phyloP scores from a whole-genome alignment of 495 filamentous ascomycete genomes.

The Hapsidospora chrysogenum region DNA sequence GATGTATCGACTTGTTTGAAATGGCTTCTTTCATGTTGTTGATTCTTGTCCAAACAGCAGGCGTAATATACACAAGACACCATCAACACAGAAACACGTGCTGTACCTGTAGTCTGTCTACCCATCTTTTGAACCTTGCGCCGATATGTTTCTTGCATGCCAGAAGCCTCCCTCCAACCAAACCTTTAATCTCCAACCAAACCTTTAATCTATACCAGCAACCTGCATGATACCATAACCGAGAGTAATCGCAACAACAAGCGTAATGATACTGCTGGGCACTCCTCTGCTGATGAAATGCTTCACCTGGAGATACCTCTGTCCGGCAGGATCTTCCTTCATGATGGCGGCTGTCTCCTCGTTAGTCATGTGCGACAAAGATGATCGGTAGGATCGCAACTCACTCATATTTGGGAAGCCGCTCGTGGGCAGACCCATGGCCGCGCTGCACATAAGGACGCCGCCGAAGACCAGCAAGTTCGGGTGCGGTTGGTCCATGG shows the following conservation, averaged over 20 bases:
- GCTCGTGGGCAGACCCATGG: conserved; percentile 85
- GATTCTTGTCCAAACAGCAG: too few relatives aligned
- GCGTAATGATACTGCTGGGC: conserved; percentile 64
- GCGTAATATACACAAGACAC: too few relatives aligned
- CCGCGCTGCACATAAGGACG: conserved; percentile 47
- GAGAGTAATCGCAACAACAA: conserved; percentile 65
- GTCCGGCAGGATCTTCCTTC: conserved; percentile 89
- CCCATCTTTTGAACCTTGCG: too few relatives aligned
- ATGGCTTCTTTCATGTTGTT: too few relatives aligned
- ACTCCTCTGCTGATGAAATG: conserved; percentile 89
- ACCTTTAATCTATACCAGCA: conserved; percentile 35
- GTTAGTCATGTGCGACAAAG: too few relatives aligned
- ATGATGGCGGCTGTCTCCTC: conserved; percentile 98
- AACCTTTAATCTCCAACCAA: too few relatives aligned
- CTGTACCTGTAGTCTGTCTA: too few relatives aligned
- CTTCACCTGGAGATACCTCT: conserved; percentile 78
- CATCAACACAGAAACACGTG: too few relatives aligned
- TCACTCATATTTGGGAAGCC: conserved; percentile 99
- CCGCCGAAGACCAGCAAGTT: conserved; percentile 83
- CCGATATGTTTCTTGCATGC: too few relatives aligned
- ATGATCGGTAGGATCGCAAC: too few relatives aligned
- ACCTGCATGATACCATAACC: conserved; percentile 82
- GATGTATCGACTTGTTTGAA: too few relatives aligned
- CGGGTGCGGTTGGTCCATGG: conserved; percentile 78
- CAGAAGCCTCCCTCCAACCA: too few relatives aligned